These are phyloP conservation scores for Fusarium continuum DNA, from an alignment of 2,329 filamentous ascomycete genomes.

Conservation along the genomic window DNA sequence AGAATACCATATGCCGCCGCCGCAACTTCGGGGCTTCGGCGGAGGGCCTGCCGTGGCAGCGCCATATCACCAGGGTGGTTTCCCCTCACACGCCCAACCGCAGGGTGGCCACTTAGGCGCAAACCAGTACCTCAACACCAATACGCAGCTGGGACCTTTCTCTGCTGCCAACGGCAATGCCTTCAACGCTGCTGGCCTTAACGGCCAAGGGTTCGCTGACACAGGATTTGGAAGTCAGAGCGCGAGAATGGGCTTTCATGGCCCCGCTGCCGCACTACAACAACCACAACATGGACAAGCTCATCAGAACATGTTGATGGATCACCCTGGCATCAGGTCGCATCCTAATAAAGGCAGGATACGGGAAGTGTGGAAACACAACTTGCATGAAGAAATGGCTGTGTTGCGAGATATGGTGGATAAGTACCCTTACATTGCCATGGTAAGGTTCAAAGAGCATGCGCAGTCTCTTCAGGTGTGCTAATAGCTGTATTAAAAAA, in stretches of 20 bases:
- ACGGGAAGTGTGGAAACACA: constrained; percentile 95
- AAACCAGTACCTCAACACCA: constrained; percentile 78
- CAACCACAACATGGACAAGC: constrained; percentile 66
- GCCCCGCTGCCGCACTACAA: constrained; percentile 59
- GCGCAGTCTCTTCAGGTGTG: not conserved
- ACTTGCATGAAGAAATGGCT: constrained; percentile 90
- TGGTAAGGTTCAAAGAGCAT: constrained; percentile 69
- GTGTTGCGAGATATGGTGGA: constrained; percentile 83
- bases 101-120: constrained; percentile 65
- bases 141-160: constrained; percentile 74
- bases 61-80: constrained; percentile 59
- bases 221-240: constrained; percentile 87
- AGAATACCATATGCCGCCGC: constrained; percentile 48
- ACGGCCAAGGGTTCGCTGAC: constrained; percentile 66
- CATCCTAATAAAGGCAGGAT: constrained; percentile 82
- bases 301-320: constrained; percentile 54
- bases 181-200: constrained; percentile 67
- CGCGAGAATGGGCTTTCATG: constrained; percentile 86
- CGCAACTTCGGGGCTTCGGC: constrained; percentile 52
- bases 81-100: constrained; percentile 61
- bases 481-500: constrained; percentile 32
- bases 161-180: constrained; percentile 62
- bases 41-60: constrained; percentile 50
- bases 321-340: constrained; percentile 52
- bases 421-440: constrained; percentile 94